These are phyloP conservation scores for Agaricus blazei DNA, from an alignment of 768 basidiomycete species.

Conservation along the genomic window DNA sequence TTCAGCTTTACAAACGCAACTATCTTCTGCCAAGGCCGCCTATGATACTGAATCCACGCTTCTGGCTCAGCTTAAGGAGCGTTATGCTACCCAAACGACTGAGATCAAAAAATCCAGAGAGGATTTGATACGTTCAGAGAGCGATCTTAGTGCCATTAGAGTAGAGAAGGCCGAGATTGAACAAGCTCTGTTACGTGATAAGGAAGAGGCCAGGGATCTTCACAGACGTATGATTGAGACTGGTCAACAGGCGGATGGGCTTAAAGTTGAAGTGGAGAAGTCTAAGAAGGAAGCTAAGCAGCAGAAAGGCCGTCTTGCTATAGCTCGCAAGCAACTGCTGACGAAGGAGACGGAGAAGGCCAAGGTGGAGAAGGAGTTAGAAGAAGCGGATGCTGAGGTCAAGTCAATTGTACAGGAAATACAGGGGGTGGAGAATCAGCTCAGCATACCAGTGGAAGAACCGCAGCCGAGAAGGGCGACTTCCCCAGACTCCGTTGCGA, in stretches of 20 bases:
- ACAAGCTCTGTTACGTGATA: conserved; percentile 81
- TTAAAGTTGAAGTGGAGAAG: conserved; percentile 80
- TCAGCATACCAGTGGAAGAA: conserved; percentile 24
- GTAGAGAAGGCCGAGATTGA: conserved; percentile 93
- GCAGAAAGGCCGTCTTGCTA: conserved; percentile 92
- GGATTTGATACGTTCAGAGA: conserved; percentile 86
- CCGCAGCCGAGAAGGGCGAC: conserved; percentile 28
- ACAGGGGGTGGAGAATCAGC: conserved; percentile 48
- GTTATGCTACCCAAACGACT: conserved; percentile 58
- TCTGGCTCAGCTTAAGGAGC: conserved; percentile 62
- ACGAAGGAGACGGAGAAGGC: conserved; percentile 76
- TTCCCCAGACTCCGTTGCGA: conserved; percentile 44
- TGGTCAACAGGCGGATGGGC: conserved; percentile 60
- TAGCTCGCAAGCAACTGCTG: conserved; percentile 89
- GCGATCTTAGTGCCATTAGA: conserved; percentile 82
- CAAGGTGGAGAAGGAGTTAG: conserved; percentile 67
- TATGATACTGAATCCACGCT: conserved; percentile 82
- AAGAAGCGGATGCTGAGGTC: conserved; percentile 56
- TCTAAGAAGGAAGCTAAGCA: conserved; percentile 91
- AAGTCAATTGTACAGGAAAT: conserved; percentile 49
- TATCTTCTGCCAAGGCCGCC: conserved; percentile 76
- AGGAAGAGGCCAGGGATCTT: conserved; percentile 87
- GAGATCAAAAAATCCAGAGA: conserved; percentile 69
- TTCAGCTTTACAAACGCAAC: conserved; percentile 74
- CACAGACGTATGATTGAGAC: conserved; percentile 82